A percentile compares a stretch with the other conserved stretches of the same genome.
These are phyloP conservation scores for Collybia nuda DNA, from an alignment of 768 basidiomycete species.

Conservation along the genomic window DNA sequence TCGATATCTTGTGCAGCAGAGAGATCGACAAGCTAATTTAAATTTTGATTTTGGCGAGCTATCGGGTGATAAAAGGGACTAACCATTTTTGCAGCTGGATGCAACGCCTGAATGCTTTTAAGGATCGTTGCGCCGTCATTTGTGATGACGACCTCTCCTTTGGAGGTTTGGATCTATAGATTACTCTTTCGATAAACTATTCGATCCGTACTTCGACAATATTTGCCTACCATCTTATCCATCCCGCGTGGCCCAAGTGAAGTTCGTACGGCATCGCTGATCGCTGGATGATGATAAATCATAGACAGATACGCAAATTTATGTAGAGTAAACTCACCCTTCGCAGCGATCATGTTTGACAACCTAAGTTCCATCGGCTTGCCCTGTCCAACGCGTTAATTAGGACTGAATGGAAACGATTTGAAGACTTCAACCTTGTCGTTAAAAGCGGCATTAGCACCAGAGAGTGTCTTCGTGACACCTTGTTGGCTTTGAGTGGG, in stretches of 20 bases:
- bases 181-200: slow-evolving; percentile 2
- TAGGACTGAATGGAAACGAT: slow-evolving; percentile 6
- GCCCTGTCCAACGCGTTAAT: slow-evolving; percentile 55
- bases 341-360: slow-evolving; percentile 97
- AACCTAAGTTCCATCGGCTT: slow-evolving; percentile 98
- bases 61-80: slow-evolving; percentile 17
- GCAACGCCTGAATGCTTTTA: slow-evolving; percentile 91
- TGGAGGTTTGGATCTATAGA: slow-evolving; percentile 87
- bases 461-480: slow-evolving; percentile 44
- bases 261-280: slow-evolving; percentile 96
- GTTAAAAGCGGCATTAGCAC: slow-evolving; percentile 79
- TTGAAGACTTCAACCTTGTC: slow-evolving; percentile 62
- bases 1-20: slow-evolving; percentile 98
- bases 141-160: slow-evolving; percentile 96
- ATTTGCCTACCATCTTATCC: slow-evolving; percentile 91
- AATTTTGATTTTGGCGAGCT: slow-evolving; percentile 7
- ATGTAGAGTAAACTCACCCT: slow-evolving; percentile 54
- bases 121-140: slow-evolving; percentile 99
- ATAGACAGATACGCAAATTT: slow-evolving; percentile 5
- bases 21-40: slow-evolving; percentile 85
- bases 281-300: slow-evolving; percentile 52
- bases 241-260: slow-evolving; percentile 96
- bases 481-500: slow-evolving; percentile 38
- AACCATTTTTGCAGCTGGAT: slow-evolving; percentile 99
- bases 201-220: slow-evolving; percentile 6